These are phyloP conservation scores for Microdochium nivale DNA, from an alignment of 2,329 filamentous ascomycete genomes.

Conservation along the genomic window DNA sequence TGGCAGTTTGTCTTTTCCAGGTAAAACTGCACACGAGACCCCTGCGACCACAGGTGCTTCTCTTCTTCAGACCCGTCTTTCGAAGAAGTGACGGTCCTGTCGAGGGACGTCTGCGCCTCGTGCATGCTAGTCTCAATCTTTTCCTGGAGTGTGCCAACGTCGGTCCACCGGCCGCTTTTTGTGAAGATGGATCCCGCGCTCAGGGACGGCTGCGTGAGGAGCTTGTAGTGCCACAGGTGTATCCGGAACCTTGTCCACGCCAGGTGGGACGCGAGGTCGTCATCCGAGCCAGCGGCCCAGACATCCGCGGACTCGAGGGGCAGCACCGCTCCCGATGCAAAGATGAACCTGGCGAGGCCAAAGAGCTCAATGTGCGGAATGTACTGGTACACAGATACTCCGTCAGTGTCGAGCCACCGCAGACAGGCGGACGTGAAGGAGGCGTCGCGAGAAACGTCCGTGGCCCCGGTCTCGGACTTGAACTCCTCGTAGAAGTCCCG, in stretches of 20 bases:
- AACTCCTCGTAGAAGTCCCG: constrained; percentile 22
- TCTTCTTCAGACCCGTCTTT: constrained; percentile 10
- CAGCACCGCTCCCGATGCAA: constrained; percentile 26
- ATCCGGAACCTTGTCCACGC: constrained; percentile 62
- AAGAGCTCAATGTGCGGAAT: constrained; percentile 81
- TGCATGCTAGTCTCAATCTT: constrained; percentile 33
- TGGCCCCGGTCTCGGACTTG: not conserved
- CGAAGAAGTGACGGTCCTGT: constrained; percentile 5
- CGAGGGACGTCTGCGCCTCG: constrained; percentile 23
- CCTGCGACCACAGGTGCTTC: constrained; percentile 24
- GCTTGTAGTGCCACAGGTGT: constrained; percentile 60
- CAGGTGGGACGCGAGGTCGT: constrained; percentile 23
- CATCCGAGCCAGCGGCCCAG: constrained; percentile 18
- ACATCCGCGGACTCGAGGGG: constrained; percentile 12
- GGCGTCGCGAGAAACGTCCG: constrained; percentile 5
- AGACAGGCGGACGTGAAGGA: constrained; percentile 39
- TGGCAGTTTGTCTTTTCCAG: constrained; percentile 78
- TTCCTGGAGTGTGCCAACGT: constrained; percentile 47
- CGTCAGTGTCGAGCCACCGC: constrained; percentile 67
- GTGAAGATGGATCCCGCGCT: constrained; percentile 46
- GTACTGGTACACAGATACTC: constrained; percentile 76
- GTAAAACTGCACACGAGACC: constrained; percentile 60
- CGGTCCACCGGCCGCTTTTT: constrained; percentile 49
- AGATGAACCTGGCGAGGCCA: constrained; percentile 54
- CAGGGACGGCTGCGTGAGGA: constrained; percentile 47